Evolutionary conservation across 345 rosid genomes (phyloP), one percentile per base, ranked within the genome.

Genomic region (Trapa bicornis): DNA sequence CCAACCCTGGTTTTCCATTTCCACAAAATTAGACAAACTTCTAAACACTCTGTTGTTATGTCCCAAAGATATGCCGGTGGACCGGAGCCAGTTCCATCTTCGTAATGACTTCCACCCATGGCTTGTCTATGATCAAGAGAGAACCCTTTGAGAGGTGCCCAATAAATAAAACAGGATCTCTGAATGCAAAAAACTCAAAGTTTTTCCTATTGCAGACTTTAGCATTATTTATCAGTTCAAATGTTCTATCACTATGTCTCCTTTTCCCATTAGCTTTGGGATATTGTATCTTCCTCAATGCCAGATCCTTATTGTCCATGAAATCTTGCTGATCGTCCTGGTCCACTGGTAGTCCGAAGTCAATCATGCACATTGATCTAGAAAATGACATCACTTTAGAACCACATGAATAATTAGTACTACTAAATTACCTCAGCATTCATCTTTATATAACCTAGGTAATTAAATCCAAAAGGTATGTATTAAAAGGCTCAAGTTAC

Each of bases 341-440:
- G 71, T 87, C 88, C 67, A 85, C 85, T 5, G 94, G 89, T 83
- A 79, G 78, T 61, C 91, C 93, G 68, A 89, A 88, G 82, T 88
- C 91, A 0, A 93, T 87, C 69, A 79, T 75, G 69, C 98, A 93
- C 89, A 83, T 93, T 11, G 98, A 97, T 86, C 98, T 93, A 71
- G 66, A 82, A 22, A 33, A 58, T 32, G 37, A 58, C 29, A 42
- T 8, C 4, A 42, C 45, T 4, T 42, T 42, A 3, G 4, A 42
- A 42, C 8, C 4, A 4, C 45, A 42, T 8, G 8, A 42, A 42
- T 42, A 42, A 42, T 42, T 42, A 42, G 8, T 42, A 8, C 45
- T 4, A 42, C 4, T 3, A 42, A 42, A 4, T 42, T 8, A 42
- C 5, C 29, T 22, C 29, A 22, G 29, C 29, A 22, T 22, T 22